Evolutionary conservation across 371 early-diverging fungal species (phyloP).

Genomic region (Syncephalastrum racemosum): DNA sequence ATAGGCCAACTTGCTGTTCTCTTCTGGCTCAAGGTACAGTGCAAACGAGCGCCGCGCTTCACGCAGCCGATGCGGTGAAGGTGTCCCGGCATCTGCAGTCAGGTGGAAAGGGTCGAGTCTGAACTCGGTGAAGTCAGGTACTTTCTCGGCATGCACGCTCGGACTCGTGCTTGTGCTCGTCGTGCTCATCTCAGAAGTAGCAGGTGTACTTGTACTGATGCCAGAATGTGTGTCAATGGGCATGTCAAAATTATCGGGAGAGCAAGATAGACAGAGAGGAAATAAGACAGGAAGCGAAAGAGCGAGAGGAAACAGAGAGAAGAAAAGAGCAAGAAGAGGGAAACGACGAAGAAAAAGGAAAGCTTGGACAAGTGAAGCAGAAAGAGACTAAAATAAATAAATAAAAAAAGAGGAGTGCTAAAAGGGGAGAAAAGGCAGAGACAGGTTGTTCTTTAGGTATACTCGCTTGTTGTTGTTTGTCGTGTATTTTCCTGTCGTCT

Average conservation of each 20-base stretch:
- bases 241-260: background rate
- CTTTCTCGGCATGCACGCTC: constrained; percentile 6
- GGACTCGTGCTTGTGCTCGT: constrained; percentile 9
- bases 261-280: too few species aligned
- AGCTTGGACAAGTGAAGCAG: too few species aligned
- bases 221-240: constrained; percentile 11
- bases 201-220: constrained; percentile 10
- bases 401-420: too few species aligned
- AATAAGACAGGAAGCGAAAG: too few species aligned
- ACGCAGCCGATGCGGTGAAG: constrained; percentile 21
- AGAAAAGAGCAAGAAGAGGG: too few species aligned
- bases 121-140: constrained; percentile 25
- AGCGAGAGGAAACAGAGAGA: too few species aligned
- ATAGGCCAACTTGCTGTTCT: constrained; percentile 4
- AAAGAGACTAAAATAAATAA: too few species aligned
- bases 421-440: too few species aligned
- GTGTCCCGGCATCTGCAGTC: constrained; percentile 9
- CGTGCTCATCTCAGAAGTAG: constrained; percentile 12
- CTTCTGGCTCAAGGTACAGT: constrained; percentile 17
- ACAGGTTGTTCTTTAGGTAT: too few species aligned
- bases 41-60: constrained; percentile 20
- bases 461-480: too few species aligned
- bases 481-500: too few species aligned
- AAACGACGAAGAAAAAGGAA: too few species aligned
- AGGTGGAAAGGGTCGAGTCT: constrained; percentile 23